Evolutionary conservation across 805 yeast genomes (phyloP).

Genomic region (Sugiyamaella mastotermitis): DNA sequence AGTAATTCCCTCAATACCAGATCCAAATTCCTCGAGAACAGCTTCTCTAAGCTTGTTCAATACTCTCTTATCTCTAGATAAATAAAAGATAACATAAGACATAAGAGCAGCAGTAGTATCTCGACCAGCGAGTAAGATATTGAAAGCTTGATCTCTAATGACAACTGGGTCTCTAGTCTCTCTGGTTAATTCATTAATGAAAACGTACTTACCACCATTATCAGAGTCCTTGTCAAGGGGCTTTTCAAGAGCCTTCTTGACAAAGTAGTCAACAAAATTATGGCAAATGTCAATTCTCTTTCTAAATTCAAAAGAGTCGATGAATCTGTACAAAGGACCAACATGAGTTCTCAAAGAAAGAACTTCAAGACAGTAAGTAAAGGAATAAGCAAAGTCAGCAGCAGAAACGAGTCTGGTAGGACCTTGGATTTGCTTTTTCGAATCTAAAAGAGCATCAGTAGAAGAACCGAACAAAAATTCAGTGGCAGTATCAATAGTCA

Average conservation of each 20-base stretch:
- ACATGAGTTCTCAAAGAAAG: constrained; percentile 7
- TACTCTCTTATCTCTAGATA: constrained; percentile 36
- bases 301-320: constrained; percentile 27
- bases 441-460: constrained; percentile 21
- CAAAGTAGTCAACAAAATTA: constrained; percentile 36
- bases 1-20: constrained; percentile 25
- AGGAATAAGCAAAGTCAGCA: constrained; percentile 8
- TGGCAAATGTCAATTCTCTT: constrained; percentile 28
- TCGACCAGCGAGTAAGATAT: constrained; percentile 48
- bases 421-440: constrained; percentile 8
- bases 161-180: constrained; percentile 44
- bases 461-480: constrained; percentile 31
- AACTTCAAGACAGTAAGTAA: constrained; percentile 6
- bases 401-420: constrained; percentile 12
- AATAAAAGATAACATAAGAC: constrained; percentile 40
- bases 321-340: constrained; percentile 20
- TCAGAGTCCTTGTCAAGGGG: constrained; percentile 14
- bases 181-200: constrained; percentile 43
- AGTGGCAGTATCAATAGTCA: constrained; percentile 31
- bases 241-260: constrained; percentile 32
- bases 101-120: constrained; percentile 50
- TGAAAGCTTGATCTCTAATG: constrained; percentile 46
- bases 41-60: constrained; percentile 34
- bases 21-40: constrained; percentile 34
- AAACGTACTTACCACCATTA: constrained; percentile 37